phyloP scores from a whole-genome alignment of 495 filamentous ascomycete species.

The Aspergillus cristatus region DNA sequence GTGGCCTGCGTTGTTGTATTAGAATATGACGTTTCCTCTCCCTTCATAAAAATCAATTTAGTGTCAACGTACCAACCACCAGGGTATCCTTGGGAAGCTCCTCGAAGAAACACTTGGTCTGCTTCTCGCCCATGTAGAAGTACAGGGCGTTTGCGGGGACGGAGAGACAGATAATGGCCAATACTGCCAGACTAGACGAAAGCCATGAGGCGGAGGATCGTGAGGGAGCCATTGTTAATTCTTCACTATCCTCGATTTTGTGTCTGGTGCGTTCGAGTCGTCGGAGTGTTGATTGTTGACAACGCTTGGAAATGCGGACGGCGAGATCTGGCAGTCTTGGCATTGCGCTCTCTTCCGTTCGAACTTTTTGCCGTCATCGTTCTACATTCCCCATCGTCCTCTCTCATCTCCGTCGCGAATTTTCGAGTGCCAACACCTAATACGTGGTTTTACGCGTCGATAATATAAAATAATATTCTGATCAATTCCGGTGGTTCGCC shows the following conservation, averaged over 20 bases:
- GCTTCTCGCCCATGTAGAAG: conserved; percentile 86
- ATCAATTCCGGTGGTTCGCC: conserved; percentile 1
- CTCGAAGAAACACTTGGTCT: conserved; percentile 82
- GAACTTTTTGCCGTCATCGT: no score
- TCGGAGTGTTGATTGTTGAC: no score
- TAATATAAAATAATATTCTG: no score
- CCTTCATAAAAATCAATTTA: not conserved
- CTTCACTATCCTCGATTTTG: conserved; percentile 1
- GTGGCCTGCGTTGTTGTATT: conserved; percentile 45
- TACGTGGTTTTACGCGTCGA: no score
- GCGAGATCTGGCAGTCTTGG: no score
- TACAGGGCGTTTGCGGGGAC: conserved; percentile 71
- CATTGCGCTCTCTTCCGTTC: no score
- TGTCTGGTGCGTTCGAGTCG: no score
- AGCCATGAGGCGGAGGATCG: conserved; percentile 33
- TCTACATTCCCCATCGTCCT: not conserved
- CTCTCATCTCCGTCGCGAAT: not conserved
- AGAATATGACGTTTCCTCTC: not conserved
- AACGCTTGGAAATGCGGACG: no score
- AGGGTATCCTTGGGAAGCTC: conserved; percentile 96
- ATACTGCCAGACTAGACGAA: conserved; percentile 23
- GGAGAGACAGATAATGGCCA: conserved; percentile 36
- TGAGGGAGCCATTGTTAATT: conserved; percentile 24
- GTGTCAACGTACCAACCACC: conserved; percentile 62
- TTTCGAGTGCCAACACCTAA: no score